Evolutionary conservation across 2,329 filamentous ascomycete species (phyloP).

Genomic region (Aspergillus calidoustus): DNA sequence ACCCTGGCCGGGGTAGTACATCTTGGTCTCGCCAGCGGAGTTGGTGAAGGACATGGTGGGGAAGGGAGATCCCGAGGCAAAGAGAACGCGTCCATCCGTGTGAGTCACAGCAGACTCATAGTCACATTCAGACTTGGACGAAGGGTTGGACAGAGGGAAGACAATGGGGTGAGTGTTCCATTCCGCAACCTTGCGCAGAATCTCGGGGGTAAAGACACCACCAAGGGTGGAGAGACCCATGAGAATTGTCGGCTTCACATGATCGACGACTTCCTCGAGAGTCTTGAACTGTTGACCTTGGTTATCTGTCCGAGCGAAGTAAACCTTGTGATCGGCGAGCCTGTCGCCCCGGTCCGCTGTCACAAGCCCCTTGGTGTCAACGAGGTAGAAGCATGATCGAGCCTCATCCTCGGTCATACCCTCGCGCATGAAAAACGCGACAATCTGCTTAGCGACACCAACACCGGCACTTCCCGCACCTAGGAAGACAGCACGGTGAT

Average conservation of each 20-base stretch:
- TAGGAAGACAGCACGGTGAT: slow-evolving; percentile 95
- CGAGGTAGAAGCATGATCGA: slow-evolving; percentile 91
- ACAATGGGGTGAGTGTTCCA: slow-evolving; percentile 83
- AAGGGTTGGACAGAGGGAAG: slow-evolving; percentile 95
- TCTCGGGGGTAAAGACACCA: slow-evolving; percentile 88
- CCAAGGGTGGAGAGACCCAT: slow-evolving; percentile 94
- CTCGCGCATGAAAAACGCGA: slow-evolving; percentile 93
- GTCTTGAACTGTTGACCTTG: slow-evolving; percentile 70
- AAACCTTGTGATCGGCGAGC: slow-evolving; percentile 83
- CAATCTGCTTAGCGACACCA: slow-evolving; percentile 96
- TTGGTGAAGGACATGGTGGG: slow-evolving; percentile 69
- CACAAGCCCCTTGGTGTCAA: slow-evolving; percentile 95
- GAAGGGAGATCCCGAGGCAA: slow-evolving; percentile 95
- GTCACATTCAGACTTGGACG: slow-evolving; percentile 95
- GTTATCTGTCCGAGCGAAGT: slow-evolving; percentile 70
- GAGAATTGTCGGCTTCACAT: slow-evolving; percentile 91
- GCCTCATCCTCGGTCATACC: slow-evolving; percentile 88
- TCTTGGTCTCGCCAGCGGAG: slow-evolving; percentile 61
- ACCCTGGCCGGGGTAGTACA: slow-evolving; percentile 80
- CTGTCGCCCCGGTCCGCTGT: slow-evolving; percentile 91
- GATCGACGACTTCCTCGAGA: slow-evolving; percentile 88
- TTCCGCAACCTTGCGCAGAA: slow-evolving; percentile 67
- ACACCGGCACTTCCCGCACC: slow-evolving; percentile 95
- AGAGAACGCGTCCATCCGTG: slow-evolving; percentile 90
- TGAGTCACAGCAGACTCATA: slow-evolving; percentile 90